A percentile compares a stretch with the other conserved stretches of the same genome.
Evolutionary conservation across 2,329 filamentous ascomycete species (phyloP).

Genomic region (Pezicula neosporulosa): DNA sequence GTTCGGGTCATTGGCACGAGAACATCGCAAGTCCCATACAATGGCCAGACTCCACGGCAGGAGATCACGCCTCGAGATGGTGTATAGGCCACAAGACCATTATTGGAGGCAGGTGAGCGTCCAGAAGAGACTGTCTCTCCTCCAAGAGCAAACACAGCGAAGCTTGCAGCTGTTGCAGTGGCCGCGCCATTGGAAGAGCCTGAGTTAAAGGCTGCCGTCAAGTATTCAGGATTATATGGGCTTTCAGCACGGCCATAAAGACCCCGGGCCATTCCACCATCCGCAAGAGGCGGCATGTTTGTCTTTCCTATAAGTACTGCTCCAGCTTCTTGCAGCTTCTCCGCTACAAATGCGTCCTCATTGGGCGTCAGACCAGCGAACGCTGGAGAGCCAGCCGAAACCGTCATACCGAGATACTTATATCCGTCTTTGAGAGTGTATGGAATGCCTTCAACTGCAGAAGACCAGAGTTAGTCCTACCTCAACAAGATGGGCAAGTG

Average conservation of each 20-base stretch:
- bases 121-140: slow-evolving; percentile 55
- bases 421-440: slow-evolving; percentile 57
- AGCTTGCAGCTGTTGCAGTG: slow-evolving; percentile 44
- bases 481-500: no score
- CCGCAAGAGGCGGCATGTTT: slow-evolving; percentile 59
- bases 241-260: slow-evolving; percentile 53
- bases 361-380: slow-evolving; percentile 46
- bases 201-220: slow-evolving; percentile 51
- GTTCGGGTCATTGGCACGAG: slow-evolving; percentile 49
- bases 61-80: slow-evolving; percentile 50
- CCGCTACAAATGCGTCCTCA: slow-evolving; percentile 49
- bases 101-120: slow-evolving; percentile 53
- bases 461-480: no score
- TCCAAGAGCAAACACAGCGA: slow-evolving; percentile 50
- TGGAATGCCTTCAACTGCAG: slow-evolving; percentile 46
- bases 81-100: slow-evolving; percentile 51
- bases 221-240: slow-evolving; percentile 50
- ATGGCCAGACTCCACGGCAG: slow-evolving; percentile 48
- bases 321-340: slow-evolving; percentile 43
- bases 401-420: slow-evolving; percentile 49
- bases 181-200: slow-evolving; percentile 56
- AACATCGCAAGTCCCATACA: slow-evolving; percentile 54
- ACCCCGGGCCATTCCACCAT: slow-evolving; percentile 54
- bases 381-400: slow-evolving; percentile 51
- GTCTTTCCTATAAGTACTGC: slow-evolving; percentile 51